Percentiles rank a stretch among this genome's conserved stretches.
Evolutionary conservation across 805 yeast genomes (phyloP).

Genomic region (Ogataea salicorniae): DNA sequence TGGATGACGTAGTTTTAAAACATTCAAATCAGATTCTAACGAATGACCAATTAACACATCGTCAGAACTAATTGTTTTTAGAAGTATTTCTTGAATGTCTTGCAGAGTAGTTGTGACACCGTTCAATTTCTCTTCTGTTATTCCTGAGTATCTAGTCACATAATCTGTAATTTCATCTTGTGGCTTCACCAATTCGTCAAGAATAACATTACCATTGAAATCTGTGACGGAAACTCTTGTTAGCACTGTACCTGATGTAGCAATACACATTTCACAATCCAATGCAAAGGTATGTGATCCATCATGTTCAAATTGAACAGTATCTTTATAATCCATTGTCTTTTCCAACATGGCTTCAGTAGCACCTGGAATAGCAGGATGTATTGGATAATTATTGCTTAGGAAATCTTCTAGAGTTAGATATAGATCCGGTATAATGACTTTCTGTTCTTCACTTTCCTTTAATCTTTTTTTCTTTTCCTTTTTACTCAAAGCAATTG

Average conservation of each 20-base stretch:
- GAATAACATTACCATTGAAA: constrained; percentile 50
- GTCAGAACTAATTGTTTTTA: constrained; percentile 40
- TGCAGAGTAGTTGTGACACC: constrained; percentile 57
- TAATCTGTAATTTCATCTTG: constrained; percentile 70
- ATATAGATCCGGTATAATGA: constrained; percentile 49
- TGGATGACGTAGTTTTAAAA: constrained; percentile 66
- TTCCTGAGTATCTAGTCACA: constrained; percentile 80
- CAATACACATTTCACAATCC: constrained; percentile 91
- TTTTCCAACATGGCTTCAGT: constrained; percentile 13
- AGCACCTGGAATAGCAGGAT: constrained; percentile 32
- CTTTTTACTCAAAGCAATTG: constrained; percentile 50
- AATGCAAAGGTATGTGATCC: constrained; percentile 68
- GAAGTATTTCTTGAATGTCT: constrained; percentile 62
- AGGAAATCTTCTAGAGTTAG: constrained; percentile 45
- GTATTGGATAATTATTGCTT: constrained; percentile 51
- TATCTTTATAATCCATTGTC: constrained; percentile 48
- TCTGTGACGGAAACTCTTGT: constrained; percentile 76
- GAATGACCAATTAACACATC: constrained; percentile 89
- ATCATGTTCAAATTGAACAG: constrained; percentile 47
- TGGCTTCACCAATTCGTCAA: constrained; percentile 80
- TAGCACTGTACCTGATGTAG: constrained; percentile 57
- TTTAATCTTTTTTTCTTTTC: constrained; percentile 42
- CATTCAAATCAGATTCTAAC: constrained; percentile 73
- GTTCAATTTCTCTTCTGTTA: constrained; percentile 61
- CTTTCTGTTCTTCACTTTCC: constrained; percentile 31